Evolutionary conservation across 108 stramenopile species (phyloP).

Genomic region (Nannochloropsis salina): DNA sequence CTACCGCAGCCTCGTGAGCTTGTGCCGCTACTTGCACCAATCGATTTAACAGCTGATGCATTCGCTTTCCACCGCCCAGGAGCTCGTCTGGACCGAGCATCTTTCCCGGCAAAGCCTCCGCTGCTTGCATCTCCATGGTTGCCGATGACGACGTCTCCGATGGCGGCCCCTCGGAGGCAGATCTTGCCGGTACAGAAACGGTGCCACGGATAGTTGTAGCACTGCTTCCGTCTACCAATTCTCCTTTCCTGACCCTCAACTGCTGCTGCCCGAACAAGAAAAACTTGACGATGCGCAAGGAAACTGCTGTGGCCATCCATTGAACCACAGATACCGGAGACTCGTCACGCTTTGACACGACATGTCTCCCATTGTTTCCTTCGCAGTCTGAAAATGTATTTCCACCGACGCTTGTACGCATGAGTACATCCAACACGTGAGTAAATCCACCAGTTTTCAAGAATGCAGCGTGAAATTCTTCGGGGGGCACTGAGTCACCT

Average conservation of each 20-base stretch:
- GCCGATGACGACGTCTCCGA: too few species aligned
- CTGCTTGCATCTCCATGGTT: neutral
- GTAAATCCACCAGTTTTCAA: constrained; percentile 82
- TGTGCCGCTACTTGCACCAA: neutral
- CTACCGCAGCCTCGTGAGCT: neutral
- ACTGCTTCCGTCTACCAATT: neutral
- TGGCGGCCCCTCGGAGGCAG: neutral
- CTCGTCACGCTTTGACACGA: neutral
- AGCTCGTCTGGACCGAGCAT: neutral
- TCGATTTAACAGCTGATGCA: neutral
- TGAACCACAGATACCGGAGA: constrained; percentile 20
- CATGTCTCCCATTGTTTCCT: too few species aligned
- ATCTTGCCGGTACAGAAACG: neutral
- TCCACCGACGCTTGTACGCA: neutral
- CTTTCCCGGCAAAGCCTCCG: neutral
- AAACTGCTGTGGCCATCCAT: constrained; percentile 31
- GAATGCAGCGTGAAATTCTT: constrained; percentile 66
- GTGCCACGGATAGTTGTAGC: neutral
- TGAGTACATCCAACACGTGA: constrained; percentile 69
- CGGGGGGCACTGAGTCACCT: constrained; percentile 43
- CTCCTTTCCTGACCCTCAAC: neutral
- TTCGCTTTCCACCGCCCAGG: neutral
- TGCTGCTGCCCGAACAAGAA: constrained; percentile 32
- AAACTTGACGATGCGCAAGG: constrained; percentile 36
- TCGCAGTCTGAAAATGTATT: too few species aligned